These are phyloP conservation scores for Kentomonas sorsogonicus DNA, from an alignment of 208 protist genomes.

Conservation along the genomic window DNA sequence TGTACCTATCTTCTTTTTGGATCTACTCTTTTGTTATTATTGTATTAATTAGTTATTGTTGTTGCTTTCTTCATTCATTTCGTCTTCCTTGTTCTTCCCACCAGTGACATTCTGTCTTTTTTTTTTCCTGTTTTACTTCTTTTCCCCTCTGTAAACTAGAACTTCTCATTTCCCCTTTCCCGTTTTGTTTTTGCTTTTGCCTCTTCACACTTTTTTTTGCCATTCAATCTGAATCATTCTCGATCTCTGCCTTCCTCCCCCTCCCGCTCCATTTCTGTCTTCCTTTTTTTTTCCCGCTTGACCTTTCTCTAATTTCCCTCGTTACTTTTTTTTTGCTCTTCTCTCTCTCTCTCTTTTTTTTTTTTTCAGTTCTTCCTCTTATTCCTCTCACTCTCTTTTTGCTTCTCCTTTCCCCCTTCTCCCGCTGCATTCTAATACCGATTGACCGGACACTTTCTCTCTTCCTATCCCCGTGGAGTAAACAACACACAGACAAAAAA, in stretches of 20 bases:
- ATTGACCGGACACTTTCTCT: too few species aligned
- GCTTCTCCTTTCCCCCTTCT: conserved; percentile 1
- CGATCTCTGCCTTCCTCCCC: not conserved
- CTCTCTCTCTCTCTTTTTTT: conserved; percentile 1
- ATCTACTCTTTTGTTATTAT: conserved; percentile 8
- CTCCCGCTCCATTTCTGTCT: conserved; percentile 1
- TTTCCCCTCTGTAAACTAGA: conserved; percentile 7
- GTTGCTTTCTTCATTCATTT: not conserved
- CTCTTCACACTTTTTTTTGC: not conserved
- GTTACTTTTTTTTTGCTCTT: conserved; percentile 1
- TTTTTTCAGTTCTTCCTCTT: not conserved
- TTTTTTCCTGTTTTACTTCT: conserved; percentile 1
- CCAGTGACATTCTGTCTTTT: conserved; percentile 8
- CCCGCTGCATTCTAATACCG: too few species aligned
- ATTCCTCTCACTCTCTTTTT: conserved; percentile 1
- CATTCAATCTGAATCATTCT: conserved; percentile 4
- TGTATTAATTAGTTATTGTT: too few species aligned
- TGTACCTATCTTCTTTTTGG: not conserved
- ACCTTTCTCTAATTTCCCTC: conserved; percentile 5
- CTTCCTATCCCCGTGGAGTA: too few species aligned
- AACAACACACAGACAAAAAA: too few species aligned
- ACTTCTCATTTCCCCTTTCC: not conserved
- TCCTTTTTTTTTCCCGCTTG: conserved; percentile 4
- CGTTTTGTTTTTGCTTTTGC: conserved; percentile 5
- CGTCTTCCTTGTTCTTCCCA: not conserved